These are phyloP conservation scores for Chaetomium globosum DNA, from an alignment of 2,329 filamentous ascomycete genomes.

Conservation along the genomic window DNA sequence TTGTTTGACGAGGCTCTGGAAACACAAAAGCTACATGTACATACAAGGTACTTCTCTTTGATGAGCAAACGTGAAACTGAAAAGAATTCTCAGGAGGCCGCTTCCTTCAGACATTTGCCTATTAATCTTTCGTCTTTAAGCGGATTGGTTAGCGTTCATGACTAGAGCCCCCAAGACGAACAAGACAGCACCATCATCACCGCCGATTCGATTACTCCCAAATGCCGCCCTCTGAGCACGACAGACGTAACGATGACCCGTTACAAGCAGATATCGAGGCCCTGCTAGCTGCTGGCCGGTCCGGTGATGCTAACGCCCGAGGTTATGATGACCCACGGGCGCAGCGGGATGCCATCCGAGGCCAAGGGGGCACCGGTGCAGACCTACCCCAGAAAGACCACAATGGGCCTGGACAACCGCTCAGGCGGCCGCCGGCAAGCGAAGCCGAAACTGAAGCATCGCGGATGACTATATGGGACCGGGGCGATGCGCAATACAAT, in stretches of 20 bases:
- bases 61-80: not conserved
- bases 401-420: not conserved
- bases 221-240: not conserved
- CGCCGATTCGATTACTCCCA: not conserved
- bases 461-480: not conserved
- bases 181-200: not conserved
- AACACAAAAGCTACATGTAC: not conserved
- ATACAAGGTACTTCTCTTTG: not conserved
- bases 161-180: too few species aligned
- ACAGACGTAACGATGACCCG: not conserved
- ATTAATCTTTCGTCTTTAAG: not conserved
- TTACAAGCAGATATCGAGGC: not conserved
- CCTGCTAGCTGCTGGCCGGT: not conserved
- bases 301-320: not conserved
- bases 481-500: not conserved
- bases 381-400: not conserved
- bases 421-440: not conserved
- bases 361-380: not conserved
- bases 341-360: not conserved
- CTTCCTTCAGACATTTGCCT: not conserved
- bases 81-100: not conserved
- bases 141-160: too few species aligned
- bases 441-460: not conserved
- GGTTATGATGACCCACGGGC: not conserved
- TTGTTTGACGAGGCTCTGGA: not conserved